A percentile compares a stretch with the other conserved stretches of the same genome.
phyloP scores from a whole-genome alignment of 1,284 basidiomycete genomes.

The Cutaneotrichosporon daszewskae region DNA sequence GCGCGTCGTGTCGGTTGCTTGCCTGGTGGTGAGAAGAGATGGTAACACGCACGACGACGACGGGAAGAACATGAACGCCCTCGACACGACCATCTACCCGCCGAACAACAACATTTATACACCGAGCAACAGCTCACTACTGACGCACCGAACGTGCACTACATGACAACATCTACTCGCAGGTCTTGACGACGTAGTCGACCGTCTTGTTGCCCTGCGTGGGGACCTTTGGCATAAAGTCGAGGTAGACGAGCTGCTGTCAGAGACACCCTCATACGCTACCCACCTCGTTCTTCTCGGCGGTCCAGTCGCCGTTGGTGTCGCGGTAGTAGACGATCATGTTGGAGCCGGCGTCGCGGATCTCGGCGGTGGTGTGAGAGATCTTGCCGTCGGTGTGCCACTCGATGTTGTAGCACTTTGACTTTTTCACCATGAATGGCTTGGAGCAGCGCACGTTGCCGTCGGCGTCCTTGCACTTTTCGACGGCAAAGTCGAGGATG shows the following conservation, averaged over 20 bases:
- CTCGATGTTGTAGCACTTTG: conserved; percentile 42
- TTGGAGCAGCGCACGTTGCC: conserved; percentile 41
- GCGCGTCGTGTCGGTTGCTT: no score
- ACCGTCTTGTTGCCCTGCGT: conserved; percentile 41
- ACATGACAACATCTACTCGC: no score
- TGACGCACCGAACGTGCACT: no score
- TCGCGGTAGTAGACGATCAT: conserved; percentile 46
- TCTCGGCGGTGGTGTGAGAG: conserved; percentile 45
- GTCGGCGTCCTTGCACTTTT: conserved; percentile 42
- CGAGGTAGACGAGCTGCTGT: conserved; percentile 43
- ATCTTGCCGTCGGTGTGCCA: conserved; percentile 46
- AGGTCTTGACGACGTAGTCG: conserved; percentile 39
- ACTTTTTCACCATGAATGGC: conserved; percentile 43
- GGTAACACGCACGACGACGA: no score
- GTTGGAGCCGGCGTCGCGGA: conserved; percentile 41
- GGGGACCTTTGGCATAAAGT: conserved; percentile 45
- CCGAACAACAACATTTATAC: no score
- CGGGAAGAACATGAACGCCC: no score
- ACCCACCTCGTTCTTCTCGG: conserved; percentile 44
- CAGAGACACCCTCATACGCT: neutral
- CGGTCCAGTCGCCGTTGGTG: conserved; percentile 44
- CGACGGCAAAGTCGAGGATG: conserved; percentile 42
- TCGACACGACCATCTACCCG: no score
- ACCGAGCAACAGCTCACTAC: no score
- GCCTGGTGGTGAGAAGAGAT: no score